Evolutionary conservation across 768 basidiomycete species (phyloP), one percentile per base, ranked within the genome.

Genomic region (Suillus spraguei): DNA sequence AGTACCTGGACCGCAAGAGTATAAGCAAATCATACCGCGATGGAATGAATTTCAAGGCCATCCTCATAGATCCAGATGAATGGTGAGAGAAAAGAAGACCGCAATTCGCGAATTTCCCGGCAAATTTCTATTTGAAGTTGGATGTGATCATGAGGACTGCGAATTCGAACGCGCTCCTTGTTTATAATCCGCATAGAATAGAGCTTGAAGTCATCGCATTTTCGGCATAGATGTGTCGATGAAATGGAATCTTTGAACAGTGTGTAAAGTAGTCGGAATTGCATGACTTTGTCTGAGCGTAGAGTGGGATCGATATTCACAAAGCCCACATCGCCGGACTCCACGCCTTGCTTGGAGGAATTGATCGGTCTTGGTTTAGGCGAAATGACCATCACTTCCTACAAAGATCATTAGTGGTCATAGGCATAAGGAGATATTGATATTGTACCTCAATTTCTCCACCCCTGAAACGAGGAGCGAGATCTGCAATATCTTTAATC

Each of bases 381-480:
- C 1, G 80, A 79, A 64, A 85, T 77, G 16, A 84, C 71, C 65
- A 84, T 68, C 10, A 84, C 79, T 69, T 85, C 84, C 84, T 85
- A 56, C 2, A 38, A 36, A 28, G 24, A 58, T 39, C 28, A 11
- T 46, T 20, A 60, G 20, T 14, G n/a, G 62, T 63, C 56, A 11
- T 32, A 44, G 42, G 33, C 39, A 24, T 61, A 35, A 59, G 53
- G n/a, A 47, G n/a, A 35, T 10, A 10, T 67, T 76, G n/a, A 35
- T 10, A 10, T 67, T 76, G 7, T 59, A 83, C 84, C 68, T 85
- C 83, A 22, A 83, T 76, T 9, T 83, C 83, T 59, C 83, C 79
- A 52, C 83, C 78, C 36, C 78, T 73, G 80, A 82, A 83, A n/a
- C 77, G 78, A 6, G 82, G 76, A 63, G 76, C 75, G 16, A 83